These are phyloP conservation scores for Durotheca rogersii DNA, from an alignment of 495 filamentous ascomycete genomes.

Conservation along the genomic window DNA sequence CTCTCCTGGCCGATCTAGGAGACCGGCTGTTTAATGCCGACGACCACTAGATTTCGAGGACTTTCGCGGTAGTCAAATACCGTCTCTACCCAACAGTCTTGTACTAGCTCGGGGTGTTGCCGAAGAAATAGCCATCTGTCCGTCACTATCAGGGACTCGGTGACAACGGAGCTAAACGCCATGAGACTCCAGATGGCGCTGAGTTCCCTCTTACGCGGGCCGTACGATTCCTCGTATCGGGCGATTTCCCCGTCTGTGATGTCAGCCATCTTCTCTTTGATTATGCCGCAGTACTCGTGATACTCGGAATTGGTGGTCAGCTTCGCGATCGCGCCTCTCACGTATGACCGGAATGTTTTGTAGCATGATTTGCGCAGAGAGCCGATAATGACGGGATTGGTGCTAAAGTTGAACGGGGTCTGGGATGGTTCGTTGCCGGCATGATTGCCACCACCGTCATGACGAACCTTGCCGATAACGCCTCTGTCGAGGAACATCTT, in stretches of 20 bases:
- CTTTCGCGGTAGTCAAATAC: constrained; percentile 90
- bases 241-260: constrained; percentile 74
- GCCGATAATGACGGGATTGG: constrained; percentile 80
- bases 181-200: constrained; percentile 89
- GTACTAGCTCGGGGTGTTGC: constrained; percentile 67
- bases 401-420: constrained; percentile 54
- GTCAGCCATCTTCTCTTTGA: constrained; percentile 59
- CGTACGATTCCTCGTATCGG: constrained; percentile 64
- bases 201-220: constrained; percentile 72
- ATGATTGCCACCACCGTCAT: constrained; percentile 39
- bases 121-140: constrained; percentile 88
- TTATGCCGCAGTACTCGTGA: constrained; percentile 51
- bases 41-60: constrained; percentile 84
- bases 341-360: constrained; percentile 71
- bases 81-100: constrained; percentile 83
- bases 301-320: constrained; percentile 60
- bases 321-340: constrained; percentile 76
- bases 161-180: constrained; percentile 87
- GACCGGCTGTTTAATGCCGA: constrained; percentile 70
- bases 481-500: constrained; percentile 81
- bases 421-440: constrained; percentile 41
- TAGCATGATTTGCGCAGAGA: constrained; percentile 81
- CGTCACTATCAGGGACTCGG: constrained; percentile 86
- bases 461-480: constrained; percentile 62
- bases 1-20: constrained; percentile 12